These are phyloP conservation scores for Quercus phellos DNA, from an alignment of 331 rosid genomes.

Conservation along the genomic window DNA sequence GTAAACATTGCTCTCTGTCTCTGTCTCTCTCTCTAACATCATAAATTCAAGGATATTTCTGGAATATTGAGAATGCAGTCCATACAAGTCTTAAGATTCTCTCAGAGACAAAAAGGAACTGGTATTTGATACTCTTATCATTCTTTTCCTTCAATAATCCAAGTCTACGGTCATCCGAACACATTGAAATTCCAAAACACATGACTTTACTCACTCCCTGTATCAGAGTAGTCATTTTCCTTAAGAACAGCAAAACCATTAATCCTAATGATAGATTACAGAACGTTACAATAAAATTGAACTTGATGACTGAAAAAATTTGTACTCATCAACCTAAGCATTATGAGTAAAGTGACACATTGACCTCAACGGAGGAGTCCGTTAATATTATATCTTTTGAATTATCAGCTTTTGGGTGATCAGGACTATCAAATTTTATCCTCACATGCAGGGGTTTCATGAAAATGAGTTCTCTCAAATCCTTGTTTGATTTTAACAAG, in stretches of 20 bases:
- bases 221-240: not conserved
- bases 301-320: not conserved
- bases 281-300: not conserved
- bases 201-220: not conserved
- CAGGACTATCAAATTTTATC: conserved; percentile 48
- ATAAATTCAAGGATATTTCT: not conserved
- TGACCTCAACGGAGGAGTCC: conserved; percentile 54
- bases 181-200: not conserved
- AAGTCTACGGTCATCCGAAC: not conserved
- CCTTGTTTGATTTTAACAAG: conserved; percentile 48
- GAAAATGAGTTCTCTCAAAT: conserved; percentile 68
- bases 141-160: not conserved
- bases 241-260: not conserved
- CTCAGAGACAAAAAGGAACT: not conserved
- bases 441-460: conserved; percentile 65
- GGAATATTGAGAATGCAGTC: not conserved
- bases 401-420: conserved; percentile 73
- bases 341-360: conserved; percentile 41
- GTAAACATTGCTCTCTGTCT: not conserved
- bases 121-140: not conserved
- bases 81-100: not conserved
- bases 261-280: not conserved
- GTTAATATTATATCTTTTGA: conserved; percentile 57
- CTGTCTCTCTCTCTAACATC: too few species aligned
- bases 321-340: conserved; percentile 7